Base-by-base conservation (phyloP, 192 early-diverging fungal species). In the Coemansia javaensis region DNA sequence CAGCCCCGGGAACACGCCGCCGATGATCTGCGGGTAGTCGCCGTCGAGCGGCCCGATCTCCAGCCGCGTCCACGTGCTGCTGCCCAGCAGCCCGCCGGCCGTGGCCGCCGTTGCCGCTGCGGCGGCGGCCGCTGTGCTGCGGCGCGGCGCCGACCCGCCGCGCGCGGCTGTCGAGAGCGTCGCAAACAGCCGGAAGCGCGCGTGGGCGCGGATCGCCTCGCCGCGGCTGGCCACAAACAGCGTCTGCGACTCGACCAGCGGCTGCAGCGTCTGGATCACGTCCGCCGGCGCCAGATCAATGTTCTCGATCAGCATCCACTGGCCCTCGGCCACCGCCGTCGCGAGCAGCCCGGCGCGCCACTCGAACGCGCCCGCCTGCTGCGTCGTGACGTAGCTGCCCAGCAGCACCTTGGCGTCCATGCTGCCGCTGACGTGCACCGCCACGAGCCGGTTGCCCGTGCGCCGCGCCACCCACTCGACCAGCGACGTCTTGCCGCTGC, bases 221-320 rank as follows among this genome's bases (percentile, higher is more conserved):
- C 93, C 94, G 36, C 93, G 80, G 32, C 82, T 86, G 9, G 94
- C 79, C 31, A 97, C 90, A 61, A 94, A 91, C 31, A 99, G 76
- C n/a, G 81, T 81, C 7, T 90, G 69, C 13, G 85, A 87, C 73
- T 99, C 93, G 6, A 99, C 77, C 17, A 99, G 73, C 4, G 96
- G 92, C n/a, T 94, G 56, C 35, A 99, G 77, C 8, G 94, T 82
- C 14, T 90, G 87, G 37, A 98, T 64, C 17, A 98, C 94, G 51
- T 99, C 97, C 11, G 83, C 50, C n/a, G 97, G 88, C 0, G 97
- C 97, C 21, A 92, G 68, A 59, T 99, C 91, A 49, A 99, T 86
- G 75, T 98, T 94, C 71, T 99, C 97, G 56, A 99, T 83, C 37
- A 99, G 68, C 38, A 99, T 83, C 97, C 97, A 99, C 11, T 83